A percentile compares a stretch with the other conserved stretches of the same genome.
Evolutionary conservation across 371 early-diverging fungal species (phyloP).

Genomic region (Mortierella sp.): DNA sequence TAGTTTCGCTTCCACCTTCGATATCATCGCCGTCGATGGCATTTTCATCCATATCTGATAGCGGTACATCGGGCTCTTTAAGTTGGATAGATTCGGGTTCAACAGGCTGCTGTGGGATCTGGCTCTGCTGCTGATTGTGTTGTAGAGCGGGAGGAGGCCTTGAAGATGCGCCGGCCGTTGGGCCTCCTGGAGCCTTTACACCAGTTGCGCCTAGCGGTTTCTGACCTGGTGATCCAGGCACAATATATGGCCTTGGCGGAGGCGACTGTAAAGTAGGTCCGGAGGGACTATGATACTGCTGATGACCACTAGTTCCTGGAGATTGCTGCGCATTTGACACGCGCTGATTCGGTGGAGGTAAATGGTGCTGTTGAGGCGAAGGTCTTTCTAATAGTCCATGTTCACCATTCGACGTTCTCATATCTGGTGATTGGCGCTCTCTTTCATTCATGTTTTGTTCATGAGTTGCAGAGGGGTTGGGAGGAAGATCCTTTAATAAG

Average conservation of each 20-base stretch:
- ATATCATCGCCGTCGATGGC: slow-evolving; percentile 42
- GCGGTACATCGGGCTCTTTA: slow-evolving; percentile 43
- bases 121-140: background rate
- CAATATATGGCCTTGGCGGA: slow-evolving; percentile 20
- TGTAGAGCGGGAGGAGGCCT: slow-evolving; percentile 9
- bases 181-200: slow-evolving; percentile 24
- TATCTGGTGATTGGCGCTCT: slow-evolving; percentile 4
- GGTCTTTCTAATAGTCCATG: slow-evolving; percentile 9
- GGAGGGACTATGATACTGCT: slow-evolving; percentile 20
- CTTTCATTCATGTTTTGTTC: background rate
- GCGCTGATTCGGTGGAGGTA: slow-evolving; percentile 18
- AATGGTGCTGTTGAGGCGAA: slow-evolving; percentile 32
- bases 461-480: slow-evolving; percentile 8
- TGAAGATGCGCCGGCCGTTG: slow-evolving; percentile 4
- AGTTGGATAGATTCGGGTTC: slow-evolving; percentile 6
- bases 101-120: background rate
- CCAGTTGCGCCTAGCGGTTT: slow-evolving; percentile 25
- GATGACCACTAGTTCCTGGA: slow-evolving; percentile 20
- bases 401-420: slow-evolving; percentile 10
- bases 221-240: slow-evolving; percentile 38
- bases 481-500: background rate
- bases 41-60: slow-evolving; percentile 23
- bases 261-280: slow-evolving; percentile 9
- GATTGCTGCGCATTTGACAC: slow-evolving; percentile 24
- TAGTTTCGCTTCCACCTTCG: slow-evolving; percentile 23